phyloP scores from a whole-genome alignment of 2,329 filamentous ascomycete species.

The Xylariaceae sp. region DNA sequence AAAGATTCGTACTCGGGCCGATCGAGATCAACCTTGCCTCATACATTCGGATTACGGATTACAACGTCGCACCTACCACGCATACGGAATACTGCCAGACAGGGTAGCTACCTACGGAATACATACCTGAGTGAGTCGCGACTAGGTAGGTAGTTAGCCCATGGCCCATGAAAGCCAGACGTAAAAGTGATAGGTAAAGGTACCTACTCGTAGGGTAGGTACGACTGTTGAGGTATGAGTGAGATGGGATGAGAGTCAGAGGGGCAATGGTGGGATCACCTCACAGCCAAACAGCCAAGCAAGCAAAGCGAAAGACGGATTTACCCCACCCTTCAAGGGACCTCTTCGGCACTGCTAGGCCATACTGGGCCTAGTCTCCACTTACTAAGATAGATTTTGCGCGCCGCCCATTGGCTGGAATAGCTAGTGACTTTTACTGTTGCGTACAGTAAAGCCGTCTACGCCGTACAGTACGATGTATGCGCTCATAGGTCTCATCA shows the following conservation, averaged over 20 bases:
- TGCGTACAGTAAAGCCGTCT: background rate
- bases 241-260: background rate
- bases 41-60: background rate
- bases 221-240: background rate
- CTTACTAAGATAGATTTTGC: background rate
- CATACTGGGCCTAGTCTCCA: slow-evolving; percentile 5
- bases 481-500: slow-evolving; percentile 14
- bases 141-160: background rate
- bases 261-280: slow-evolving; percentile 7
- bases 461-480: background rate
- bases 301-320: slow-evolving; percentile 12
- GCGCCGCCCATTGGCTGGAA: background rate
- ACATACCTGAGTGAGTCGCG: too few species aligned
- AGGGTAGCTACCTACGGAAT: too few species aligned
- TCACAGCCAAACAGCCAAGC: background rate
- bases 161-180: background rate
- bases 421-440: background rate
- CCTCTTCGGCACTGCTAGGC: slow-evolving; percentile 4
- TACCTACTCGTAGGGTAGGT: background rate
- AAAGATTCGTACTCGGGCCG: background rate
- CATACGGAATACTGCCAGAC: too few species aligned
- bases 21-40: background rate
- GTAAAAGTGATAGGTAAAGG: background rate
- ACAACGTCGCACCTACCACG: too few species aligned
- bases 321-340: slow-evolving; percentile 10